Conservation (phyloP, 169 alveolate genomes). For the Ichthyophthirius multifiliis region DNA sequence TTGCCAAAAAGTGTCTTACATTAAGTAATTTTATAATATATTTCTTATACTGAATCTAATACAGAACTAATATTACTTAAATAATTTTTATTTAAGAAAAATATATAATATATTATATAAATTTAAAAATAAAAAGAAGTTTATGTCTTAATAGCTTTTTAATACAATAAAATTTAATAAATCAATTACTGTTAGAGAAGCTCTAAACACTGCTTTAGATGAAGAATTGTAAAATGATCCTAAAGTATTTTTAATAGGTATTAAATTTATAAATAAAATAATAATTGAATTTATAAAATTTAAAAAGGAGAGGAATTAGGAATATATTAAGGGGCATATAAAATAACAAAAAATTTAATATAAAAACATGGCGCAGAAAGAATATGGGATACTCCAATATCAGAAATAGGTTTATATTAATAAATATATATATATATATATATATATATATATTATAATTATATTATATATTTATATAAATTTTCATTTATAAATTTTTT, state of each 20-base stretch:
- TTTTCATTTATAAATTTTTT: too few relatives aligned
- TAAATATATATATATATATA: slow-evolving; percentile 68
- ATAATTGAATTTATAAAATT: slow-evolving; percentile 18
- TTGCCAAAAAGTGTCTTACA: too few relatives aligned
- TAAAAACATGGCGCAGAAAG: slow-evolving; percentile 82
- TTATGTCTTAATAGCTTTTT: too few relatives aligned
- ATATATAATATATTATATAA: too few relatives aligned
- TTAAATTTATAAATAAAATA: not conserved
- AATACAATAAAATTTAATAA: too few relatives aligned
- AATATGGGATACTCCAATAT: slow-evolving; percentile 91
- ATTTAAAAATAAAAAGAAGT: too few relatives aligned
- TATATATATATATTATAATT: not conserved
- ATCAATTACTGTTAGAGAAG: slow-evolving; percentile 89
- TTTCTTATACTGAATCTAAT: too few relatives aligned
- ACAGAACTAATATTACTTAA: too few relatives aligned
- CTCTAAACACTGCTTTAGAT: slow-evolving; percentile 89
- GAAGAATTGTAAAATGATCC: slow-evolving; percentile 91
- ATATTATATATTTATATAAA: too few relatives aligned
- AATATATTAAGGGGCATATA: slow-evolving; percentile 91
- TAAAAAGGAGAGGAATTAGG: slow-evolving; percentile 93
- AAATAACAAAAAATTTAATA: slow-evolving; percentile 88
- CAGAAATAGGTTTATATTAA: slow-evolving; percentile 88
- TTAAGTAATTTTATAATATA: too few relatives aligned
- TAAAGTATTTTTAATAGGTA: slow-evolving; percentile 82
- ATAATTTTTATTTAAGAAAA: too few relatives aligned